Evolutionary conservation across 805 yeast species (phyloP), one percentile per base, ranked within the genome.

Genomic region (Kuraishia piskuri): DNA sequence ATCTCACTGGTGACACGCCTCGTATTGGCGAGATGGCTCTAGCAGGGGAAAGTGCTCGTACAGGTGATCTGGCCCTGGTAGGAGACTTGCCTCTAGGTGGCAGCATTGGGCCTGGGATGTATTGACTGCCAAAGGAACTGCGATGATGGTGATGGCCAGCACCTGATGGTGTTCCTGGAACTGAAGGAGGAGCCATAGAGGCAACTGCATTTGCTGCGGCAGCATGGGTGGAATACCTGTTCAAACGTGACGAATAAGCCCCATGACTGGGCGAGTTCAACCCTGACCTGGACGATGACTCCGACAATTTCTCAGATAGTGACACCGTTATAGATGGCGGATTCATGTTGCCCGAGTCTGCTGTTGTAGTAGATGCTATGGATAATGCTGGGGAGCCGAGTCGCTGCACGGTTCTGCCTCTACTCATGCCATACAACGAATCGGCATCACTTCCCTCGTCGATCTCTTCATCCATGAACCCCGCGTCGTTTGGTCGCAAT

Each of bases 1-100:
- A 58, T 48, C 70, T 60, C 3, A 61, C 54, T 1, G 75, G 74
- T 0, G 74, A 70, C 2, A 66, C 55, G 2, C 68, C 58, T 46
- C 69, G 56, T 5, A 56, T 49, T 6, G 66, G 68, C 1, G 69
- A 62, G 2, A 58, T 37, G 7, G 54, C 54, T 49, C 70, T 61
- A 2, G 55, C 45, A 19, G 69, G 71, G 2, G 68, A 66, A 36
- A 55, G 58, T 22, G 56, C 51, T 50, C 66, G 54, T 20, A 57
- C 48, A 49, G 74, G 70, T 0, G 63, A 59, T 36, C 58, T 59
- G 20, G 63, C 56, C 25, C 68, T 53, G 6, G 57, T 55, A 2
- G 69, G 68, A 7, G 68, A 63, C 20, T 60, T 53, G 1, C 63
- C 51, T 37, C 63, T 52, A 6, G 58, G 66, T 44, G 56, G 65